Evolutionary conservation across 331 rosid genomes (phyloP), one percentile per base, ranked within the genome.

Genomic region (Phaseolus coccineus): DNA sequence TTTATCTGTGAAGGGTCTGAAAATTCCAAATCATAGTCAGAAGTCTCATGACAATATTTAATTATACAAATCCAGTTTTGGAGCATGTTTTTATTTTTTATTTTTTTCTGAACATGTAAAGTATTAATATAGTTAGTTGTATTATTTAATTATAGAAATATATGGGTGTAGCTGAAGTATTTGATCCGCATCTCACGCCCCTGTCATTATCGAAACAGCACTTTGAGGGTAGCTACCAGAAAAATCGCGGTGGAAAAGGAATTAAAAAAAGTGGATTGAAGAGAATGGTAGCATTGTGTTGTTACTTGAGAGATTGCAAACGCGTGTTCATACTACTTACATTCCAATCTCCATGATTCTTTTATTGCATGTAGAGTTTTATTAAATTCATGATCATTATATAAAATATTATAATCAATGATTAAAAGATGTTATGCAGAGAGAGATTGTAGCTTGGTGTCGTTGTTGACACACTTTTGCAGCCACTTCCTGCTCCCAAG

Each of bases 171-270:
- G 7, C 52, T 5, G 74, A 12, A 68, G 57, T 46, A 22, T 70
- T 82, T 27, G 78, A 70, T 70, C 81, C 69, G 74, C 50, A 73
- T 33, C 48, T 35, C 4, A 16, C 40, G 69, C 57, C 31, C 55
- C 42, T 15, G 76, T 87, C 83, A 51, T 72, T 27, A 27, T 80
- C 83, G 3, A 72, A 80, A 72, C 83, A 80, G 67, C 73, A 13
- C 58, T 72, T 72, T 1, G 0, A 28, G 9, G 83, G 8, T 71
- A 24, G 47, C 74, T 10, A 71, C 55, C 77, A 59, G 46, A 58
- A 47, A 37, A 46, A 33, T 69, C 24, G 53, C 37, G 64, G 51
- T 31, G n/a, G 37, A 30, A 56, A 35, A 44, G 5, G 13, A 19
- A 72, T 69, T 55, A 28, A 28, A 77, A 39, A 24, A 52, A 39